Percentiles rank a stretch among this genome's conserved stretches.
Evolutionary conservation across 345 rosid species (phyloP).

Genomic region (Dipteronia sinensis): DNA sequence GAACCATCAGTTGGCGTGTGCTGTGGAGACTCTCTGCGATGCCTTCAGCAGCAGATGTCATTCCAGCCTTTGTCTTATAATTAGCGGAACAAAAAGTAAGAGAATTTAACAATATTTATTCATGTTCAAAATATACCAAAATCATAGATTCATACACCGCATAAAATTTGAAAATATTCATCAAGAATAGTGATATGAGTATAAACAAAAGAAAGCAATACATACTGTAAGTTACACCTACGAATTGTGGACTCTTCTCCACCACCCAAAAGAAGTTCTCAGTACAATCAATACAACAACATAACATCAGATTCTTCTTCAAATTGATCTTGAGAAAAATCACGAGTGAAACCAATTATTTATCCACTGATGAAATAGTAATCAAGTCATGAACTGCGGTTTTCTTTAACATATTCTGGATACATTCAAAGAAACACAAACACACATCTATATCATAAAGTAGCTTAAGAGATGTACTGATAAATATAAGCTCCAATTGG

Average conservation of each 20-base stretch:
- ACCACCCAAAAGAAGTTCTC: constrained; percentile 93
- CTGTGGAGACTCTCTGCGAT: constrained; percentile 97
- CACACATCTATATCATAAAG: background rate
- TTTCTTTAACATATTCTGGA: background rate
- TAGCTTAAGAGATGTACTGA: background rate
- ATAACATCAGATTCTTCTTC: background rate
- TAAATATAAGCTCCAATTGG: no score
- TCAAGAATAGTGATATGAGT: background rate
- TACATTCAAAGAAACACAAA: background rate
- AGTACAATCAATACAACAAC: constrained; percentile 42
- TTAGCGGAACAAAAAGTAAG: constrained; percentile 6
- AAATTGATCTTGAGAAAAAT: background rate
- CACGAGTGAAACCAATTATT: background rate
- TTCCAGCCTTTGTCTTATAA: constrained; percentile 86
- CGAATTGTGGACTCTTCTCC: constrained; percentile 92
- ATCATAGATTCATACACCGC: background rate
- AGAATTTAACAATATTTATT: background rate
- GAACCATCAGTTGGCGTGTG: constrained; percentile 92
- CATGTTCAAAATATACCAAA: background rate
- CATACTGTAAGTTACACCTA: constrained; percentile 86
- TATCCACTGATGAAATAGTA: background rate
- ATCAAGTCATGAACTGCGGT: background rate
- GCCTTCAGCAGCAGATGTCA: constrained; percentile 96
- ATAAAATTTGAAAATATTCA: background rate
- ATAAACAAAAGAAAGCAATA: background rate